Evolutionary conservation across 495 filamentous ascomycete genomes (phyloP).

Genomic region (Lineolata rhizophorae): DNA sequence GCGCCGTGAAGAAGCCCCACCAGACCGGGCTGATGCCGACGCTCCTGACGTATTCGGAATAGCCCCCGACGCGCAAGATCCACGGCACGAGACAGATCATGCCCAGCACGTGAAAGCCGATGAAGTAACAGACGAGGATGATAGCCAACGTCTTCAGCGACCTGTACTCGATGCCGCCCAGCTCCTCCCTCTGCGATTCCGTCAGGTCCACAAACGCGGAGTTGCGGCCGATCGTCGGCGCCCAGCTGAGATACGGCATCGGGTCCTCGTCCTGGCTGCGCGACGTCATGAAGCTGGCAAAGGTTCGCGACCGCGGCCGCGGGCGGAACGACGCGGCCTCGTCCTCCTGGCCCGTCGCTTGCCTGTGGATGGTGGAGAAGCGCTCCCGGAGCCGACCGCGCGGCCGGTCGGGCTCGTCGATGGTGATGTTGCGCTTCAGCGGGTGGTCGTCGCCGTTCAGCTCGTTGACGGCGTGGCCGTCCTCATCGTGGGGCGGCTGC

Average conservation of each 20-base stretch:
- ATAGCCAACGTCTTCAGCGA: constrained; percentile 66
- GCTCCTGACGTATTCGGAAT: constrained; percentile 33
- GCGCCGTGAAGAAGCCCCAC: constrained; percentile 58
- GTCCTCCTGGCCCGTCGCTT: neutral
- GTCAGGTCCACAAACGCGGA: constrained; percentile 75
- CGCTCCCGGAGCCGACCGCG: constrained; percentile 2
- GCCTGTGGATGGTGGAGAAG: neutral
- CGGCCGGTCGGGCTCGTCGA: constrained; percentile 22
- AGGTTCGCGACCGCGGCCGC: constrained; percentile 13
- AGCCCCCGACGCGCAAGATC: constrained; percentile 44
- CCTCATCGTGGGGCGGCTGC: neutral
- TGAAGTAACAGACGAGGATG: constrained; percentile 56
- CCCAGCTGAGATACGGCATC: constrained; percentile 78
- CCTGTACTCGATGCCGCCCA: constrained; percentile 88
- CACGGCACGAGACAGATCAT: constrained; percentile 52
- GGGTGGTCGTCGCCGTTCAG: constrained; percentile 17
- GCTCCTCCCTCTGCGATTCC: constrained; percentile 75
- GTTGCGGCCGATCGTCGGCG: constrained; percentile 78
- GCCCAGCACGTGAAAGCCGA: constrained; percentile 52
- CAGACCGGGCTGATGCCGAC: constrained; percentile 18
- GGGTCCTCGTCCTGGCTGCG: constrained; percentile 26
- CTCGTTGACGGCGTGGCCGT: constrained; percentile 2
- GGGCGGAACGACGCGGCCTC: neutral
- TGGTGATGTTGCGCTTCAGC: constrained; percentile 23
- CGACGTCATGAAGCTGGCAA: constrained; percentile 18